Base-by-base conservation (phyloP, 2,329 filamentous ascomycete species). In the Pseudogymnoascus pannorum region DNA sequence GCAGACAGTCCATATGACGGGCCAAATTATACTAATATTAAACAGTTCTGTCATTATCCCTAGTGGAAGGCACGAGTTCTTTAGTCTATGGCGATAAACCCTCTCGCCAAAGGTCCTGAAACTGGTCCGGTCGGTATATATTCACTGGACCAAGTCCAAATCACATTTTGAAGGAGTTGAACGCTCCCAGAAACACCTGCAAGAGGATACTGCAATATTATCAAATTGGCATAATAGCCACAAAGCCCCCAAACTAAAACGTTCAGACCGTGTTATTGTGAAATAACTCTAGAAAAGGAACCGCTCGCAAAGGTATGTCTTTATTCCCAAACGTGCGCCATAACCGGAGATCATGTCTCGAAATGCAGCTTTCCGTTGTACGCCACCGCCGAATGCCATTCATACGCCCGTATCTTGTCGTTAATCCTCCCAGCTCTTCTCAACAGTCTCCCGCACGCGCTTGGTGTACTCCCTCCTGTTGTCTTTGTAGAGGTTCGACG, bases 381-480 rank as follows among this genome's bases (percentile, higher is more conserved):
- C 54, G 54, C 54, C 54, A 58, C 35, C 54, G 31, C 54, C 54
- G 22, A 36, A 58, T 58, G 31, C 29, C 31, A 60, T 38, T 40
- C 24, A 60, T 31, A 29, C 58, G n/a, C 31, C 26, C 6, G 38
- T 14, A 18, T n/a, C 12, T n/a, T 12, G 8, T 24, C 12, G 40
- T 71, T 74, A 96, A 71, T 97, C 93, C 66, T 97, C 94, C 94
- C 94, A 99, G 78, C 93, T 97, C 84, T 97, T 97, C 81, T 99
- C 94, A 14, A 99, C 94, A 0, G 93, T 97, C 79, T 97, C 94
- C 57, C 92, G 82, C 44, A 99, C 94, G 16, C 92, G 82, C 79
- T 99, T 99, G 24, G 88, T 90, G 72, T 99, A 99, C 72, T 99
- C 94, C 74, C 92, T 92, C 65, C 92, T 85, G 75, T 97, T 97